Evolutionary conservation across 2,329 filamentous ascomycete genomes (phyloP).

Genomic region (Exophiala sp.): DNA sequence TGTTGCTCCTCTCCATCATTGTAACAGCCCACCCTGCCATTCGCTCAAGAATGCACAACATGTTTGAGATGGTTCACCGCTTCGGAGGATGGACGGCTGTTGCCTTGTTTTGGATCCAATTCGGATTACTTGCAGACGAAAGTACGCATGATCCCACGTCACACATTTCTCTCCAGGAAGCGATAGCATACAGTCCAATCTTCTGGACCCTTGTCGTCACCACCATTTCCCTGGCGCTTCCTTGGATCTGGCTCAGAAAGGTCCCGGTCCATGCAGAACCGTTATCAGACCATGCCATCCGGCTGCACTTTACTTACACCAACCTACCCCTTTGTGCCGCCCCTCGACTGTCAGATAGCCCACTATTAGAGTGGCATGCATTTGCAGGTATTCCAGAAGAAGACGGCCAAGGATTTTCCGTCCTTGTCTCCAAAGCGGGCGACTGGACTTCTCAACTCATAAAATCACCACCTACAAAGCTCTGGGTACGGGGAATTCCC

Average conservation of each 20-base stretch:
- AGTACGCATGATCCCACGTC: neutral
- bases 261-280: slow-evolving; percentile 60
- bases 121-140: slow-evolving; percentile 50
- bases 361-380: slow-evolving; percentile 66
- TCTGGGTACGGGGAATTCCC: slow-evolving; percentile 65
- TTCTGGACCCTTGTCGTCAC: slow-evolving; percentile 65
- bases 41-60: slow-evolving; percentile 58
- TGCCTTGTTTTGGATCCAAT: slow-evolving; percentile 59
- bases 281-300: slow-evolving; percentile 66
- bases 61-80: slow-evolving; percentile 65
- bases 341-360: slow-evolving; percentile 56
- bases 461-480: slow-evolving; percentile 51
- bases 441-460: slow-evolving; percentile 68
- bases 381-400: slow-evolving; percentile 67
- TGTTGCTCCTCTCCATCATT: slow-evolving; percentile 55
- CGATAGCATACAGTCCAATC: slow-evolving; percentile 40
- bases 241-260: slow-evolving; percentile 66
- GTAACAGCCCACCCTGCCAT: slow-evolving; percentile 59
- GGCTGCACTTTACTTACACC: slow-evolving; percentile 62
- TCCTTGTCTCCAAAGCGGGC: slow-evolving; percentile 65
- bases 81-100: slow-evolving; percentile 67
- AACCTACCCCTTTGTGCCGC: slow-evolving; percentile 53
- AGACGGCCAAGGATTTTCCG: slow-evolving; percentile 54
- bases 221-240: slow-evolving; percentile 61
- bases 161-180: slow-evolving; percentile 31